These are phyloP conservation scores for Trypanosoma theileri DNA, from an alignment of 208 protist species.

Conservation along the genomic window DNA sequence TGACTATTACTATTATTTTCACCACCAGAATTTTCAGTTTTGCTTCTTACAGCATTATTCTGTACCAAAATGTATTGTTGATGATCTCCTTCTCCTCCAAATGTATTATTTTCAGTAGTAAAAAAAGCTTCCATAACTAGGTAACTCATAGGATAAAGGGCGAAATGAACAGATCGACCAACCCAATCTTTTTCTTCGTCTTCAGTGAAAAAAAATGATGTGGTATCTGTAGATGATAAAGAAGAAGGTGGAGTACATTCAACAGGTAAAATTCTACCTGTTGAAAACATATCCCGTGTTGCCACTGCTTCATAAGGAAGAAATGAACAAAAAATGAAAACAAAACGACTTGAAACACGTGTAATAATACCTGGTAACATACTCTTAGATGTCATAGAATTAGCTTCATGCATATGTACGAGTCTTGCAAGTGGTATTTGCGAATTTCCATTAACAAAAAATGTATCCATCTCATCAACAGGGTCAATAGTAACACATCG, in stretches of 20 bases:
- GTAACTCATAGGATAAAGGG: slow-evolving; percentile 12
- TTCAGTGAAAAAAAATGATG: neutral
- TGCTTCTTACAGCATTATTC: no score
- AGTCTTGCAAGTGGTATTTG: slow-evolving; percentile 3
- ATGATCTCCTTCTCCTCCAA: neutral
- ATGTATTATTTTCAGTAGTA: neutral
- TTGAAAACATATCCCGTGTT: slow-evolving; percentile 20
- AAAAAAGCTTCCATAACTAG: slow-evolving; percentile 24
- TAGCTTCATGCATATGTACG: slow-evolving; percentile 12
- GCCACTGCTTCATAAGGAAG: slow-evolving; percentile 19
- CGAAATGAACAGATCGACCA: slow-evolving; percentile 8
- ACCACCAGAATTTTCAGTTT: neutral
- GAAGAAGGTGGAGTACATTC: neutral
- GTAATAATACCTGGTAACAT: slow-evolving; percentile 18
- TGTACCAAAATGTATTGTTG: neutral
- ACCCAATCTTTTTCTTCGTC: slow-evolving; percentile 7
- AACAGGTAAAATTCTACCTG: neutral
- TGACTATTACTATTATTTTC: neutral
- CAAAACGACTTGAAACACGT: slow-evolving; percentile 18
- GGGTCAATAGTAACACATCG: slow-evolving; percentile 19
- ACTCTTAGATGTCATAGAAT: slow-evolving; percentile 9
- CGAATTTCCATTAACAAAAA: neutral
- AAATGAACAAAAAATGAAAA: slow-evolving; percentile 24
- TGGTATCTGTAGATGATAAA: neutral
- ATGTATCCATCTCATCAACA: neutral